Conservation (phyloP, 169 alveolate species). For the Plasmodium gonderi region DNA sequence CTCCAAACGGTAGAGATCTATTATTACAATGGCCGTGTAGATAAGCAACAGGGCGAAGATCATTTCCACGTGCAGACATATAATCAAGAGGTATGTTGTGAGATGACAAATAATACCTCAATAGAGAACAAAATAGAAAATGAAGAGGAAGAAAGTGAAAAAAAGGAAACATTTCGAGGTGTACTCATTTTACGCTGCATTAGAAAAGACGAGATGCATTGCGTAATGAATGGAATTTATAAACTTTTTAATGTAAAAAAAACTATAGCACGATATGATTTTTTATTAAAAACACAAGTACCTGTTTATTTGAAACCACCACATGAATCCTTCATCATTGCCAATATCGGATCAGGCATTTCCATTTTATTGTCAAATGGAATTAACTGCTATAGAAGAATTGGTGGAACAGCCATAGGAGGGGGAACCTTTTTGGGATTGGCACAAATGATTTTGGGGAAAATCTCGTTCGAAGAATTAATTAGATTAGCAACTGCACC, state of each 20-base stretch:
- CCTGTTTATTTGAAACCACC: conserved; percentile 75
- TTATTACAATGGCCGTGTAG: too few relatives aligned
- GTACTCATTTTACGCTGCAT: conserved; percentile 79
- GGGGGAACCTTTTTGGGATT: conserved; percentile 94
- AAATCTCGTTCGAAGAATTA: conserved; percentile 87
- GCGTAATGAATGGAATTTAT: conserved; percentile 87
- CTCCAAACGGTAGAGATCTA: too few relatives aligned
- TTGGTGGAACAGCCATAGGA: conserved; percentile 93
- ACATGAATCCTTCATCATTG: conserved; percentile 87
- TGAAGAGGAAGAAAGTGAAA: background rate
- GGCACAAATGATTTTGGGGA: conserved; percentile 86
- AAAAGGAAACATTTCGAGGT: conserved; percentile 36
- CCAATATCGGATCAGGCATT: conserved; percentile 94
- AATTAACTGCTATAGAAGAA: background rate
- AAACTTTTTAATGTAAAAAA: conserved; percentile 80
- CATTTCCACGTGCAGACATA: too few relatives aligned
- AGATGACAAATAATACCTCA: too few relatives aligned
- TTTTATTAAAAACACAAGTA: conserved; percentile 74
- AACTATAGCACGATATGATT: conserved; percentile 83
- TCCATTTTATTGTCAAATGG: conserved; percentile 87
- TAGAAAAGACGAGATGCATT: conserved; percentile 90
- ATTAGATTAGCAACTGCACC: conserved; percentile 83
- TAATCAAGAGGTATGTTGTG: too few relatives aligned
- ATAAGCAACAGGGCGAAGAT: too few relatives aligned
- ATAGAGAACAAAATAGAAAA: too few relatives aligned